Base-by-base conservation (phyloP, 2,329 filamentous ascomycete species). In the Cercospora brassicicola region DNA sequence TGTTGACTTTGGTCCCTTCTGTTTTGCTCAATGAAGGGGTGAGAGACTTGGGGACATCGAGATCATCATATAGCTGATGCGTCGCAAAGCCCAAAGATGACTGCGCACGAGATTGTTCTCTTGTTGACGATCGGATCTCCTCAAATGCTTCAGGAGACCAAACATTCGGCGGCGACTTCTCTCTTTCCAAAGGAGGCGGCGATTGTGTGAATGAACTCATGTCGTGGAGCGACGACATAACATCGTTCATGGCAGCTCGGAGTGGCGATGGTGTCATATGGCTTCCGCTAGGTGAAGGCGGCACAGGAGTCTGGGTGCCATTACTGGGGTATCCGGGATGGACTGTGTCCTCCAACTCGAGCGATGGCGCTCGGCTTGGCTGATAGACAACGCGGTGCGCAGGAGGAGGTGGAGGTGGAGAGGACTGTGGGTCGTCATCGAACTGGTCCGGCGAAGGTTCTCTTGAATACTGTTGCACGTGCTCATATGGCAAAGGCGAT, bases 241-340 rank as follows among this genome's bases (percentile, higher is more conserved):
- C 94, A 79, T 96, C 94, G 76, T 98, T 94, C 93, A 99, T 99
- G 0, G 95, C 95, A 78, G 94, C 93, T 67, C 95, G 87, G 2
- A 99, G 82, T 0, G 95, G 95, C 2, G 95, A 98, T 0, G 95
- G 95, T 0, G 95, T 99, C 75, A 78, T 79, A 28, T 76, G 74
- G 62, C 72, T 76, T 6, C 71, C 74, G 85, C 87, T 87, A 1
- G 91, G 89, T 4, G 92, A 93, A 3, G 88, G 88, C 2, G 89
- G 90, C 39, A 83, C 84, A 0, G 90, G 90, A 1, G 91, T 92
- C 6, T 84, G 83, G 70, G 79, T 84, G 69, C 86, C 77, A 68
- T 67, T 67, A 1, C 86, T 89, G 64, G 85, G 82, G 65, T 86
- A 84, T 8, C 80, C 82, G 42, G 69, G 69, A 62, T 73, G 76